A percentile compares a stretch with the other conserved stretches of the same genome.
phyloP scores from a whole-genome alignment of 495 filamentous ascomycete genomes.

The Bryoglossum gracile region DNA sequence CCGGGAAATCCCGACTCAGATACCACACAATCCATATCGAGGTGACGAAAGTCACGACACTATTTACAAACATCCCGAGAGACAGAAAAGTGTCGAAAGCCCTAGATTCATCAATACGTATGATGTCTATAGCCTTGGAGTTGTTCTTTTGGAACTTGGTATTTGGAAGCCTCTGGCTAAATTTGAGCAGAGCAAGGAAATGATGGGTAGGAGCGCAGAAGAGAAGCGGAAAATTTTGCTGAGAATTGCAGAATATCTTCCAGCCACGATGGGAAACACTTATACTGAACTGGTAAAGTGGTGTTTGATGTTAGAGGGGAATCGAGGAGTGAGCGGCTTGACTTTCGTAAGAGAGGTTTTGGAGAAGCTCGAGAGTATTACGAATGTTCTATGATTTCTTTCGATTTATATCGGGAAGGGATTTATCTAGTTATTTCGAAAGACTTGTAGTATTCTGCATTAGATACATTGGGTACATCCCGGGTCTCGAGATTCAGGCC shows the following conservation, averaged over 20 bases:
- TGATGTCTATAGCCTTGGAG: slow-evolving; percentile 1
- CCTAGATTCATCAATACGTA: not conserved
- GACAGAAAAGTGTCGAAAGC: too few species aligned
- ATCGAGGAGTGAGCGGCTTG: not conserved
- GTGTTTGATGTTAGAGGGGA: not conserved
- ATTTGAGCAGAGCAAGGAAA: not conserved
- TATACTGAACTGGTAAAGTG: not conserved
- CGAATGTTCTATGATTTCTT: too few species aligned
- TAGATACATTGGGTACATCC: too few species aligned
- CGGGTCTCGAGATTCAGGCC: too few species aligned
- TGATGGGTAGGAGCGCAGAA: not conserved
- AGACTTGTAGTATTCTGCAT: too few species aligned
- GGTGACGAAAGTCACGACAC: not conserved
- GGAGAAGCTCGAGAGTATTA: not conserved
- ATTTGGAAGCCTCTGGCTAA: not conserved
- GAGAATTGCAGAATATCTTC: not conserved
- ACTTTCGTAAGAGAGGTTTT: not conserved
- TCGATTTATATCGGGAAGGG: too few species aligned
- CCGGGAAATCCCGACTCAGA: not conserved
- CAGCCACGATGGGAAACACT: not conserved
- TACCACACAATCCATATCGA: too few species aligned
- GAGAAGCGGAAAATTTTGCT: not conserved
- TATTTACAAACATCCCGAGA: not conserved
- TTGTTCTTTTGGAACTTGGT: not conserved
- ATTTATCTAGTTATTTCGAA: too few species aligned